Percentiles rank a stretch among this genome's conserved stretches.
phyloP scores from a whole-genome alignment of 202 grass and related monocot genomes.

The Eragrostis tef region DNA sequence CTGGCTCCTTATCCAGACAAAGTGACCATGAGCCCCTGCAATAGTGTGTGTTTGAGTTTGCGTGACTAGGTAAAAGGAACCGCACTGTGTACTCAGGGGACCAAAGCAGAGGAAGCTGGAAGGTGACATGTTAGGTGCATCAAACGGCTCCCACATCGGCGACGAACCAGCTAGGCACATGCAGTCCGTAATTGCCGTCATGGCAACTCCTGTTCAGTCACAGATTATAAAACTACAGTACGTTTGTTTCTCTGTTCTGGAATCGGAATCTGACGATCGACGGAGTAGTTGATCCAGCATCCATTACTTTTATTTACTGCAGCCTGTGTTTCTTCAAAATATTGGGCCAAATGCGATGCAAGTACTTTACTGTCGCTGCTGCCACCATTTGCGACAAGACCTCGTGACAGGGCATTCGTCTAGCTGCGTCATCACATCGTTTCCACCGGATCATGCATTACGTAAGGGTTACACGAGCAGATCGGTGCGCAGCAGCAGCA shows the following conservation, averaged over 20 bases:
- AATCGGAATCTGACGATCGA: background rate
- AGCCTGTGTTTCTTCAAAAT: background rate
- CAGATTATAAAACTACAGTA: too few relatives aligned
- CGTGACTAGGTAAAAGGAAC: slow-evolving; percentile 40
- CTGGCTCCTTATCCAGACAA: slow-evolving; percentile 30
- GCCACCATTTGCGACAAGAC: slow-evolving; percentile 2
- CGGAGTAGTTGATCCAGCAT: background rate
- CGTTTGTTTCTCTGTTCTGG: background rate
- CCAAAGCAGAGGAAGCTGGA: slow-evolving; percentile 10
- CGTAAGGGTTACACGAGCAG: slow-evolving; percentile 45
- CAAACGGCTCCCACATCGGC: slow-evolving; percentile 17
- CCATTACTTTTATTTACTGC: background rate
- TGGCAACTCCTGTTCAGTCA: too few relatives aligned
- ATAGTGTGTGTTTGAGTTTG: background rate
- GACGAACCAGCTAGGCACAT: slow-evolving; percentile 10
- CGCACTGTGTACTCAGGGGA: slow-evolving; percentile 8
- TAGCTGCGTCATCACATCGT: slow-evolving; percentile 21
- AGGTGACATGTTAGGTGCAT: slow-evolving; percentile 27
- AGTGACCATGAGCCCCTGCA: background rate
- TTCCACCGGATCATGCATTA: slow-evolving; percentile 28
- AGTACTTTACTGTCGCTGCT: slow-evolving; percentile 6
- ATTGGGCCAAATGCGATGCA: background rate
- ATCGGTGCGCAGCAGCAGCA: slow-evolving; percentile 32
- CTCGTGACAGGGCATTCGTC: background rate
- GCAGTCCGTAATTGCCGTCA: slow-evolving; percentile 2